Base-by-base conservation (phyloP, 768 basidiomycete species). In the Lactifluus piperatus region DNA sequence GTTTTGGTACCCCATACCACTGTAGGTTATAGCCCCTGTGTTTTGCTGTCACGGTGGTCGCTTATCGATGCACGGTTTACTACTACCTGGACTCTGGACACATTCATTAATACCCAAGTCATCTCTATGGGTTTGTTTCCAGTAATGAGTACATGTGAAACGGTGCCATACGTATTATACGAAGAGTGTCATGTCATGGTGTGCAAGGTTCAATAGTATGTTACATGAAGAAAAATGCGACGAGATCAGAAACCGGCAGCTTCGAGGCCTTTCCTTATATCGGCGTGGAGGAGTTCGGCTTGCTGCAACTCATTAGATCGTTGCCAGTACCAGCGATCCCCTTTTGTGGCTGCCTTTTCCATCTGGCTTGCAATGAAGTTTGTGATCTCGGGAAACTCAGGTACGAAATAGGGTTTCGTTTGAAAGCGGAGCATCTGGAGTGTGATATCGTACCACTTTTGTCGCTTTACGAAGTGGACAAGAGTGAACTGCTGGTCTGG, bases 221-320 rank as follows among this genome's bases (percentile, higher is more conserved):
- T n/a, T 39, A 54, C 48, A 30, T 51, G 46, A 51, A 45, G 24
- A 27, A 54, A 32, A 27, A 13, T n/a, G n/a, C n/a, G 22, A 32
- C 44, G 18, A 26, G 22, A 47, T 71, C 69, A 86, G 66, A 88
- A 86, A 8, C 84, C 84, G 48, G 84, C 84, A 29, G 79, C 80
- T 70, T 85, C 82, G 43, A 86, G 70, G n/a, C 83, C 83, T 66
- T 78, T 83, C 64, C 82, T 74, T 56, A 86, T 82, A 67, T 86
- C 83, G 30, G 81, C 81, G 68, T 84, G 77, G 29, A 79, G 76
- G 45, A 81, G 64, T 69, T 87, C 84, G 27, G 73, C 70, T 49
- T 79, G 77, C 70, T 81, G 81, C 44, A 86, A 72, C 58, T 84
- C 83, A 64, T 81, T 75, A 65, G 82, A 83, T 68, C 76, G 76